Evolutionary conservation across 108 stramenopile species (phyloP).

Genomic region (Skeletonema costatum): DNA sequence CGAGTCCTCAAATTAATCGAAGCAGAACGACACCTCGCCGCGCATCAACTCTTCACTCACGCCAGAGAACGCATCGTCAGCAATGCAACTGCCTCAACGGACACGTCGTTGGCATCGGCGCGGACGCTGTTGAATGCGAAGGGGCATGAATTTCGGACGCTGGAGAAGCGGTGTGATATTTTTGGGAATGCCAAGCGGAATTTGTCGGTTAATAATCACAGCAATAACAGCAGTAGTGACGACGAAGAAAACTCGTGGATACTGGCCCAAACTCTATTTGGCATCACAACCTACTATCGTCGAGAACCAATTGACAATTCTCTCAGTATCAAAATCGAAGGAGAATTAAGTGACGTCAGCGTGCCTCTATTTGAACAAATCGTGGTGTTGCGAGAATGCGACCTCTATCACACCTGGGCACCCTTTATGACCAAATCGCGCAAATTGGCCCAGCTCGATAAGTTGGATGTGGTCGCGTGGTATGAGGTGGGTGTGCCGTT

Average conservation of each 20-base stretch:
- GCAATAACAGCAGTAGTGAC: not conserved
- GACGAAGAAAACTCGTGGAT: slow-evolving; percentile 59
- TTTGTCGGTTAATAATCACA: not conserved
- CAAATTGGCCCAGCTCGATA: slow-evolving; percentile 80
- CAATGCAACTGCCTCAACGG: not conserved
- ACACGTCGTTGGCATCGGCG: not conserved
- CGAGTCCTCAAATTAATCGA: slow-evolving; percentile 65
- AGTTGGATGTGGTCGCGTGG: slow-evolving; percentile 87
- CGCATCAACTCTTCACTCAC: slow-evolving; percentile 49
- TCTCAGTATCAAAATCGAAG: slow-evolving; percentile 84
- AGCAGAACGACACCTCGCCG: slow-evolving; percentile 75
- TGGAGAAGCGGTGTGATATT: not conserved
- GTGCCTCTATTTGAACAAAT: slow-evolving; percentile 93
- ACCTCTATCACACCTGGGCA: slow-evolving; percentile 89
- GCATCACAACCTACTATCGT: slow-evolving; percentile 82
- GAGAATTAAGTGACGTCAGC: slow-evolving; percentile 46
- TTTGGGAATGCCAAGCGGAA: not conserved
- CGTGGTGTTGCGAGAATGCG: slow-evolving; percentile 86
- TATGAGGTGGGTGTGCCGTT: slow-evolving; percentile 68
- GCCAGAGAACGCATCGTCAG: slow-evolving; percentile 16
- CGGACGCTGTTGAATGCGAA: not conserved
- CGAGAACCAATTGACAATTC: slow-evolving; percentile 61
- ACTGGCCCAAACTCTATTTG: slow-evolving; percentile 71
- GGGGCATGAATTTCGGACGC: not conserved
- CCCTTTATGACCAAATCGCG: slow-evolving; percentile 76